Base-by-base conservation (phyloP, 495 filamentous ascomycete genomes). In the Hypoxylon intermedium region DNA sequence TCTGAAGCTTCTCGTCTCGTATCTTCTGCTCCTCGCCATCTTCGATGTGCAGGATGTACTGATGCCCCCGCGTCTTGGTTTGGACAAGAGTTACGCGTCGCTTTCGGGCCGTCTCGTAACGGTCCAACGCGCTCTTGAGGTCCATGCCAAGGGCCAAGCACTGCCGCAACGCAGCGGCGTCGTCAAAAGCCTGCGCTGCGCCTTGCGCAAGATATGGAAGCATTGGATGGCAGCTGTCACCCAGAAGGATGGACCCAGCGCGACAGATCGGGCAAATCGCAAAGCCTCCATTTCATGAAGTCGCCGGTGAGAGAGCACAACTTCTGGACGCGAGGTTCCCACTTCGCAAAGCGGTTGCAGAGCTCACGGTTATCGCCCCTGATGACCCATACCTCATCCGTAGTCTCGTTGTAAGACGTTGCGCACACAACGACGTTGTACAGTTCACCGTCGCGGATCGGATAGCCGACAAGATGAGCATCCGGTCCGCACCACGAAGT, bases 221-320 rank as follows among this genome's bases (percentile, higher is more conserved):
- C 68, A 83, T 85, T 1, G 83, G 79, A 53, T 85, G 82, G 53
- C 80, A 83, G 19, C 81, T 73, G 33, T 85, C 83, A 11, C 83
- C 68, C 69, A 2, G 49, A 34, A 1, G 75, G 70, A 34, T 76
- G 72, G 2, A 75, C 58, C 77, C 77, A 78, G 6, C 66, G 67
- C 9, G 68, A 47, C 59, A 78, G 60, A 18, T 59, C 64, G 0
- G 66, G 65, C n/a, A 71, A 60, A 54, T 78, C 73, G 55, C 69
- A 64, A 6, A 80, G 71, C 3, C 69, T 61, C 78, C 78, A 80
- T 44, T 78, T 74, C 48, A 68, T 69, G 24, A 75, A 72, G 24
- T 74, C 65, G 11, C 68, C 67, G 0, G 71, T 68, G 41, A 76
- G 62, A 9, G 40, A 60, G 43, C 69, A 71, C 12, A 81, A 70